These are phyloP conservation scores for Penicillium brasilianum DNA, from an alignment of 2,329 filamentous ascomycete species.

Conservation along the genomic window DNA sequence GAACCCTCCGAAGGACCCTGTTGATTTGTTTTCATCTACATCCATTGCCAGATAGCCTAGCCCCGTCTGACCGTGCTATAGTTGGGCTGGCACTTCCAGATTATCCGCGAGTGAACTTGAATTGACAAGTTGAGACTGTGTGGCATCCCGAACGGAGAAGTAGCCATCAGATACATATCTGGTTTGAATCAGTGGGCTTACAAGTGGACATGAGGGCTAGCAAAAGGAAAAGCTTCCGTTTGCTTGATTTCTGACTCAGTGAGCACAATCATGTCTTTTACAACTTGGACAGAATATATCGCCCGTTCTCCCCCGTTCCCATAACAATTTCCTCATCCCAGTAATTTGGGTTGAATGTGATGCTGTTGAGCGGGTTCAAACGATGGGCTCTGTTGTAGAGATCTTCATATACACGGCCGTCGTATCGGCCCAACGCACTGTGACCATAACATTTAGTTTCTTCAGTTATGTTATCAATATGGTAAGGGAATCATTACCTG, in stretches of 20 bases:
- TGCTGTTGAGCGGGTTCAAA: slow-evolving; percentile 56
- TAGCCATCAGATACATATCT: no score
- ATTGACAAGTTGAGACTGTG: no score
- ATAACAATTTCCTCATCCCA: slow-evolving; percentile 37
- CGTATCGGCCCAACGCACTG: slow-evolving; percentile 57
- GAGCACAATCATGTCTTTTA: slow-evolving; percentile 1
- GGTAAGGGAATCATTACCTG: slow-evolving; percentile 27
- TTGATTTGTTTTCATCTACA: no score
- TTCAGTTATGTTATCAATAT: background rate
- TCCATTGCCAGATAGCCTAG: no score
- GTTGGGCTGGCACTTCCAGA: no score
- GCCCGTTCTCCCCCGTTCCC: slow-evolving; percentile 24
- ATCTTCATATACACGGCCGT: slow-evolving; percentile 61
- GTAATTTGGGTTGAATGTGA: slow-evolving; percentile 54
- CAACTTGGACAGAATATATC: slow-evolving; percentile 25
- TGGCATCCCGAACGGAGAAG: no score
- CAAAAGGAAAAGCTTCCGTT: no score
- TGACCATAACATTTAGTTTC: slow-evolving; percentile 1
- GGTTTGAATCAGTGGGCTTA: background rate
- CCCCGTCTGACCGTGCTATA: background rate
- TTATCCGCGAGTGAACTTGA: no score
- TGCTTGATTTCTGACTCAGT: no score
- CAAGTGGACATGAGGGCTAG: no score
- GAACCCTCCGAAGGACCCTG: slow-evolving; percentile 3
- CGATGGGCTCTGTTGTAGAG: slow-evolving; percentile 58